Percentiles rank a stretch among this genome's conserved stretches.
These are phyloP conservation scores for Dioszegia hungarica DNA, from an alignment of 768 basidiomycete genomes.

Conservation along the genomic window DNA sequence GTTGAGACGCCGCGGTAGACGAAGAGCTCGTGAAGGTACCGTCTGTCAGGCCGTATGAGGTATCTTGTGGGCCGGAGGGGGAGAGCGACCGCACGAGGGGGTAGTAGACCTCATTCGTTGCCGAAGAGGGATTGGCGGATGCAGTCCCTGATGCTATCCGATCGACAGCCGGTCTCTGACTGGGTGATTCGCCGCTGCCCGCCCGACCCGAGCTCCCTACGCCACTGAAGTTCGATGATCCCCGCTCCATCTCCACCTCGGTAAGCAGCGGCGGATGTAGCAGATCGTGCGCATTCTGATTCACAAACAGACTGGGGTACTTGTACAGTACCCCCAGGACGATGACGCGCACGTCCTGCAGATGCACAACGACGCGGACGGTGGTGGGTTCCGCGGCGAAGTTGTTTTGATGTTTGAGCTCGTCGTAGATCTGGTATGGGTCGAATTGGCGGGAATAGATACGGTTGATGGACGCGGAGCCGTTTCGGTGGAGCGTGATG, in stretches of 20 bases:
- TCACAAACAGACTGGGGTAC: slow-evolving; percentile 40
- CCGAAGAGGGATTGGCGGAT: background rate
- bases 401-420: slow-evolving; percentile 46
- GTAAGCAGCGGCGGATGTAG: slow-evolving; percentile 42
- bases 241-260: background rate
- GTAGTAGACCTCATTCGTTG: slow-evolving; percentile 32
- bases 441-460: slow-evolving; percentile 43
- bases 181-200: no score
- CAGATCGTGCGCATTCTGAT: slow-evolving; percentile 44
- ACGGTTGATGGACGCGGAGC: slow-evolving; percentile 41
- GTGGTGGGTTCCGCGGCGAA: slow-evolving; percentile 33
- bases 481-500: slow-evolving; percentile 43
- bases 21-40: no score
- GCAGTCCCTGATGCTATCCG: background rate
- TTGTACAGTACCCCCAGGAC: slow-evolving; percentile 34
- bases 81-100: slow-evolving; percentile 26
- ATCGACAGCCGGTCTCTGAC: background rate
- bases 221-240: background rate
- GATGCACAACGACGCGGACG: slow-evolving; percentile 34
- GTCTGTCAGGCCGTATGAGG: slow-evolving; percentile 14
- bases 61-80: slow-evolving; percentile 18
- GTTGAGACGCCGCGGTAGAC: background rate
- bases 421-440: slow-evolving; percentile 43
- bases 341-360: slow-evolving; percentile 42
- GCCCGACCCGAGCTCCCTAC: no score